These are phyloP conservation scores for Puya raimondii DNA, from an alignment of 176 grass and related monocot genomes.

Conservation along the genomic window DNA sequence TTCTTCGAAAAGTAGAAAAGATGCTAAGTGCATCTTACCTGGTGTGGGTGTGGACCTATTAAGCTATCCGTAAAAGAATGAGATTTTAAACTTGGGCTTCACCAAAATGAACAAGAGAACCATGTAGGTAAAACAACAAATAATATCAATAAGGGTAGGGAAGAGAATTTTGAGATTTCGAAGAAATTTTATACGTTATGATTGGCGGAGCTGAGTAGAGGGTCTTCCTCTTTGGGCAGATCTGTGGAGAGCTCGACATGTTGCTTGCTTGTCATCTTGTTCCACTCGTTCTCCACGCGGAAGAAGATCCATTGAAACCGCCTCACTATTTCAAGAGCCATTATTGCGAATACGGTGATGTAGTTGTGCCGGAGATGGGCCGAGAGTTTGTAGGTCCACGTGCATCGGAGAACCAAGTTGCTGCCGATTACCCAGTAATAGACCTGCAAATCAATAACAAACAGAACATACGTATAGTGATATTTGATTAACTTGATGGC, in stretches of 20 bases:
- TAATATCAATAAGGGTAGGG: slow-evolving; percentile 10
- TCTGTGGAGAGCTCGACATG: slow-evolving; percentile 65
- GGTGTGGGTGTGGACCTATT: neutral
- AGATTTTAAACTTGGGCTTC: neutral
- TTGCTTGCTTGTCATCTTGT: slow-evolving; percentile 76
- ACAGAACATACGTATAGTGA: no score
- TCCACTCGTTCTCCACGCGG: slow-evolving; percentile 97
- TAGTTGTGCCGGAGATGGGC: slow-evolving; percentile 98
- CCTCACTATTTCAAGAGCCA: slow-evolving; percentile 69
- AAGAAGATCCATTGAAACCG: slow-evolving; percentile 98
- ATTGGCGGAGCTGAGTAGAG: slow-evolving; percentile 52
- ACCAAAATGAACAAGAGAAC: slow-evolving; percentile 16
- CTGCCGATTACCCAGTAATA: slow-evolving; percentile 85
- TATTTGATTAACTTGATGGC: no score
- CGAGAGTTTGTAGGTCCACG: slow-evolving; percentile 97
- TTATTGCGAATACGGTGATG: slow-evolving; percentile 76
- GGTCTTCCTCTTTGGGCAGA: slow-evolving; percentile 46
- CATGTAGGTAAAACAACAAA: slow-evolving; percentile 10
- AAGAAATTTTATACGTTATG: slow-evolving; percentile 41
- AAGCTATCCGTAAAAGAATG: neutral
- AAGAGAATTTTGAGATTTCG: slow-evolving; percentile 8
- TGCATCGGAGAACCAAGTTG: slow-evolving; percentile 86
- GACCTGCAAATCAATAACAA: slow-evolving; percentile 31
- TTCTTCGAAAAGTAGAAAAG: neutral
- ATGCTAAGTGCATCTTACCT: slow-evolving; percentile 3